A percentile compares a stretch with the other conserved stretches of the same genome.
phyloP scores from a whole-genome alignment of 305 asterid species.

The Solanum chacoense region DNA sequence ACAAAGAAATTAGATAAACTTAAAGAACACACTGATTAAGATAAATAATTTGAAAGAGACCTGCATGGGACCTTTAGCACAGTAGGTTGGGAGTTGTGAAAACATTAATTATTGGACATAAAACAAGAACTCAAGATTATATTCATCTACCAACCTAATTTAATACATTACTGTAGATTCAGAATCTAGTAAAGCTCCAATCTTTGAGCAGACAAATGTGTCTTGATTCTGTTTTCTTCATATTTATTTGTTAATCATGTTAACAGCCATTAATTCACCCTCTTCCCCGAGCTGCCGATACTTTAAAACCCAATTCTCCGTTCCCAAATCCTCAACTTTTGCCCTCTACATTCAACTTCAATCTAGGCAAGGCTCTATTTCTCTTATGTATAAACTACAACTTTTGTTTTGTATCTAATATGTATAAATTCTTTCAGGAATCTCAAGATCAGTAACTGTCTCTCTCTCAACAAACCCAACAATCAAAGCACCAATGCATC shows the following conservation, averaged over 20 bases:
- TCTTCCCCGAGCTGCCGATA: neutral
- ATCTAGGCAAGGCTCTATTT: slow-evolving; percentile 9
- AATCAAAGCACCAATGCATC: neutral
- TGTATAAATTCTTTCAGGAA: slow-evolving; percentile 8
- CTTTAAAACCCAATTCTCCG: neutral
- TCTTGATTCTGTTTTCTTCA: neutral
- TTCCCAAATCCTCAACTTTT: slow-evolving; percentile 2
- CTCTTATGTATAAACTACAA: neutral
- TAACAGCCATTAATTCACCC: neutral
- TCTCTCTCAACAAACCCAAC: slow-evolving; percentile 10
- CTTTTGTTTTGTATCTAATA: neutral
- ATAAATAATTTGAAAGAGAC: neutral
- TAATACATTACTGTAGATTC: neutral
- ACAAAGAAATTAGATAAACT: neutral
- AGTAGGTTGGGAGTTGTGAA: neutral
- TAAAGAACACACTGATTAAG: neutral
- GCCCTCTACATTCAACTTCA: neutral
- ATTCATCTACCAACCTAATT: neutral
- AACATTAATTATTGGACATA: neutral
- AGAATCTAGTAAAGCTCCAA: neutral
- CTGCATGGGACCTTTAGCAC: neutral
- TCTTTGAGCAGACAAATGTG: neutral
- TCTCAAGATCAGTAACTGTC: slow-evolving; percentile 15
- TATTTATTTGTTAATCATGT: neutral
- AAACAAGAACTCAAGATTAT: neutral